Base-by-base conservation (phyloP, 331 rosid species). In the Cucumis variabilis region DNA sequence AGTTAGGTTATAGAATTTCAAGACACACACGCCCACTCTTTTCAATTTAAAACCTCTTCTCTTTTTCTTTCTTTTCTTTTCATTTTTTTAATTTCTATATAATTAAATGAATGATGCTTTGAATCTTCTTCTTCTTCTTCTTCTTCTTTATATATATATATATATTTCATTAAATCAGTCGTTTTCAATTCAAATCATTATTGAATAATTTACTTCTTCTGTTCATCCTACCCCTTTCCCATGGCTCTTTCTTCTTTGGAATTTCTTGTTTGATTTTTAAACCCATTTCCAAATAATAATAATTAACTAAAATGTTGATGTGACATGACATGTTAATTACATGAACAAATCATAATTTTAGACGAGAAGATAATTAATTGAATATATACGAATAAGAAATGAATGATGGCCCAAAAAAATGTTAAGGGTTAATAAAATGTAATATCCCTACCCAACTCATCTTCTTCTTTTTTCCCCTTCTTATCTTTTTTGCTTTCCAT, bases 171-270 rank as follows among this genome's bases (percentile, higher is more conserved):
- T 13, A 1, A 70, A 20, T 67, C 72, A 19, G 63, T 80, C 85
- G 58, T 80, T 80, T 80, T 80, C 85, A 80, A 58, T 80, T 80
- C 85, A 80, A 80, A 55, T 80, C 85, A 80, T 80, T 80, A 16
- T 80, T 55, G 68, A 55, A 80, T 80, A 15, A 80, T 80, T 80
- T 33, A 55, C 16, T 55, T 58, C 51, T 80, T 55, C 85, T 80
- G 85, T 80, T 80, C 65, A 55, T 25, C 67, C 46, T 24, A 17
- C 68, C 69, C 69, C 85, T 80, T 80, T 80, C 30, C 25, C 4
- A 28, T 80, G 69, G 17, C 85, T 80, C 27, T 80, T 55, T 80
- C 65, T 58, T 58, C 11, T 55, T 80, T 55, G 85, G 69, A 55
- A 17, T 55, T 80, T 80, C 14, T 55, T 9, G 10, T 27, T 17